Evolutionary conservation across 208 protist species (phyloP).

Genomic region (Novymonas esmeraldas): DNA sequence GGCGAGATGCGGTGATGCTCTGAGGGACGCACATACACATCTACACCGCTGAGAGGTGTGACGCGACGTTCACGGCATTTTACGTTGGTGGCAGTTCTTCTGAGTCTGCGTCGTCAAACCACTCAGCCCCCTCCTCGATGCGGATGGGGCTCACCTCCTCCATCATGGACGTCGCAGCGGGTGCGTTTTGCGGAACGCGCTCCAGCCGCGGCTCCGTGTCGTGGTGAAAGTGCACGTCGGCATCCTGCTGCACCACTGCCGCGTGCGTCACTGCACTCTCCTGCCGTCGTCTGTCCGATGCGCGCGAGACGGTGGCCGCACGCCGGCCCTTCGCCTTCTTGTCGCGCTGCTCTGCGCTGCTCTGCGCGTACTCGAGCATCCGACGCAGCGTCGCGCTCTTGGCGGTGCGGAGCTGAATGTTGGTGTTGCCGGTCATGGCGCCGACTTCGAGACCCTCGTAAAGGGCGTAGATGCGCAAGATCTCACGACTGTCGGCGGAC

Average conservation of each 20-base stretch:
- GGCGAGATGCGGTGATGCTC: too few species aligned
- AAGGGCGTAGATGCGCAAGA: slow-evolving; percentile 47
- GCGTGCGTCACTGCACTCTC: neutral
- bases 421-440: slow-evolving; percentile 20
- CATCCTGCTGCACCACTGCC: slow-evolving; percentile 31
- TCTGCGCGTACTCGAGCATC: slow-evolving; percentile 45
- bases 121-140: slow-evolving; percentile 57
- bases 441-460: slow-evolving; percentile 55
- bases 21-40: too few species aligned
- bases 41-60: too few species aligned
- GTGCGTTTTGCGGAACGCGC: slow-evolving; percentile 82
- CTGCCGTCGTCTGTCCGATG: slow-evolving; percentile 21
- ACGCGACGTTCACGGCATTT: too few species aligned
- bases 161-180: slow-evolving; percentile 43
- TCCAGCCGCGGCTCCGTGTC: slow-evolving; percentile 50
- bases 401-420: slow-evolving; percentile 48
- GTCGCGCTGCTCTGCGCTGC: slow-evolving; percentile 26
- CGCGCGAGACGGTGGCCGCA: slow-evolving; percentile 28
- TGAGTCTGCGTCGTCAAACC: slow-evolving; percentile 28
- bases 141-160: slow-evolving; percentile 68
- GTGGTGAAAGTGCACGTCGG: slow-evolving; percentile 51
- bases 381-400: slow-evolving; percentile 70
- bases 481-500: slow-evolving; percentile 25
- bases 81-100: slow-evolving; percentile 17
- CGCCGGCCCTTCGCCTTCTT: slow-evolving; percentile 12